These are phyloP conservation scores for Gynochthodes officinalis DNA, from an alignment of 257 asterid genomes.

Conservation along the genomic window DNA sequence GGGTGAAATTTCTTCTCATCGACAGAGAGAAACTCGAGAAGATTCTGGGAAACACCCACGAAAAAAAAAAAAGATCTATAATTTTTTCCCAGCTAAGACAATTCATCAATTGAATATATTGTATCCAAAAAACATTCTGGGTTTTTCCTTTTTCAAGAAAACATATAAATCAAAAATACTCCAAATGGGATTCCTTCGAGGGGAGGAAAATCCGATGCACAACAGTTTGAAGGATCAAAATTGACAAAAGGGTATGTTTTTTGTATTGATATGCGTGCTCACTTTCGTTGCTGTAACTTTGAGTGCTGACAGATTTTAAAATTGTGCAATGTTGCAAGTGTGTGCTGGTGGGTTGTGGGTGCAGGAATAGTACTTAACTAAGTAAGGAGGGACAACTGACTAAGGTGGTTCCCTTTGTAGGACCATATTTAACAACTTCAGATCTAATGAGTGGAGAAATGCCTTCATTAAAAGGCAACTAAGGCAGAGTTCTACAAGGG, in stretches of 20 bases:
- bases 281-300: conserved; percentile 12
- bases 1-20: conserved; percentile 19
- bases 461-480: background rate
- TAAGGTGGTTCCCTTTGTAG: background rate
- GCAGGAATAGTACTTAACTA: background rate
- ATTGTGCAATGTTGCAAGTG: background rate
- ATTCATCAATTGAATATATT: too few species aligned
- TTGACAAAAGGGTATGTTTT: conserved; percentile 7
- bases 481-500: background rate
- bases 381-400: background rate
- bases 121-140: background rate
- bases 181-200: background rate
- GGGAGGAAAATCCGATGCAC: conserved; percentile 7
- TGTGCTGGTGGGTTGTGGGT: conserved; percentile 10
- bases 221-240: conserved; percentile 27
- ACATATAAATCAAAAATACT: too few species aligned
- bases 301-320: conserved; percentile 13
- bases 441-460: background rate
- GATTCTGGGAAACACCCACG: conserved; percentile 6
- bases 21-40: conserved; percentile 5
- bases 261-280: conserved; percentile 13
- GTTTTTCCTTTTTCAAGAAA: background rate
- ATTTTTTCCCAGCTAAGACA: background rate
- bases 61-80: too few species aligned
- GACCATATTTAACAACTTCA: background rate